Conservation (phyloP, 805 yeast genomes). For the Kuraishia borneana region DNA sequence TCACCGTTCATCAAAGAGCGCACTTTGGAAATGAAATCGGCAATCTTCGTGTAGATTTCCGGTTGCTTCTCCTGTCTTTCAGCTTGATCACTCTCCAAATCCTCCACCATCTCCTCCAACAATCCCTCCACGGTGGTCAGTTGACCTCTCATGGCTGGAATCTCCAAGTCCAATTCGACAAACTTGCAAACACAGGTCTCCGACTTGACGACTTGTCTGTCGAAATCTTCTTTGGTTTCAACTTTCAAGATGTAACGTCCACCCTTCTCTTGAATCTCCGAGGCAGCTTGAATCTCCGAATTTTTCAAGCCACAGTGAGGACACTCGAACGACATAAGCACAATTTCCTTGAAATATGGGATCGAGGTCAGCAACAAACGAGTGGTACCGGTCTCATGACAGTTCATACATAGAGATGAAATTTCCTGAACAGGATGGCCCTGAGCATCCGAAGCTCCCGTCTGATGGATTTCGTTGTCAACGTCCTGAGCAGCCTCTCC, state of each 20-base stretch:
- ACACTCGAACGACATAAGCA: conserved; percentile 91
- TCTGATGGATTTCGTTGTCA: conserved; percentile 33
- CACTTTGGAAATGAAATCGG: conserved; percentile 53
- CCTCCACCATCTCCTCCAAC: conserved; percentile 71
- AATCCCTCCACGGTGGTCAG: conserved; percentile 89
- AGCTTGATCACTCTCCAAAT: conserved; percentile 71
- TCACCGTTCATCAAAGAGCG: conserved; percentile 52
- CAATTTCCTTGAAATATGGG: conserved; percentile 85
- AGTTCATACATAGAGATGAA: conserved; percentile 93
- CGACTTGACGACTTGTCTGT: conserved; percentile 85
- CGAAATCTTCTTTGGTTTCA: conserved; percentile 62
- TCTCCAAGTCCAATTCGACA: conserved; percentile 79
- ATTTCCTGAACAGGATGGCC: conserved; percentile 95
- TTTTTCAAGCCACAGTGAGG: conserved; percentile 90
- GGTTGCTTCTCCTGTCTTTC: conserved; percentile 68
- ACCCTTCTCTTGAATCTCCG: conserved; percentile 84
- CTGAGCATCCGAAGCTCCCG: conserved; percentile 74
- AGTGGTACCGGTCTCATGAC: conserved; percentile 79
- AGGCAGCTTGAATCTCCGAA: conserved; percentile 94
- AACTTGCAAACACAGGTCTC: conserved; percentile 78
- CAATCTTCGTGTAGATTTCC: conserved; percentile 65
- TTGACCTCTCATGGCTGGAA: conserved; percentile 92
- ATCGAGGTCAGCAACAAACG: conserved; percentile 76
- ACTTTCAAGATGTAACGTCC: conserved; percentile 57
- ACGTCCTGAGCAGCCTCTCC: conserved; percentile 47